A percentile compares a stretch with the other conserved stretches of the same genome.
Conservation (phyloP, 2,329 filamentous ascomycete species). For the Phialophora expanda region DNA sequence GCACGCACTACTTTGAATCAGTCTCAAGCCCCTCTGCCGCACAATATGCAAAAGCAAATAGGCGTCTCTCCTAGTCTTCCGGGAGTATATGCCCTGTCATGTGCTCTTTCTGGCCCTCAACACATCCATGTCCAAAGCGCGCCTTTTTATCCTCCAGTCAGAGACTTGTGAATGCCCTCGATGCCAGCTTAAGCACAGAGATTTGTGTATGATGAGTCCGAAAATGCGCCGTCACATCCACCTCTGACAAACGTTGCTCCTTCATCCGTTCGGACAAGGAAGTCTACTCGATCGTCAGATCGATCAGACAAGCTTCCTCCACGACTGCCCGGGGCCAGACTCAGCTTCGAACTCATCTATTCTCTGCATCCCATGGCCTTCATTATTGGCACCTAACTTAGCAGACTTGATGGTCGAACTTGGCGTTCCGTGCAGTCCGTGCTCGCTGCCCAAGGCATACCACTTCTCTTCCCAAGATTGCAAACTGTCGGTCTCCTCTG, state of each 20-base stretch:
- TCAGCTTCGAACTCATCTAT: not conserved
- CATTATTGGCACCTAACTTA: not conserved
- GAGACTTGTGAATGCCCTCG: not conserved
- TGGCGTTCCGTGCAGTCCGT: not conserved
- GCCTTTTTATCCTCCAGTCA: not conserved
- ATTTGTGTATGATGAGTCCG: too few species aligned
- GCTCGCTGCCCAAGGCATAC: constrained; percentile 31
- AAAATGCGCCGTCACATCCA: constrained; percentile 1
- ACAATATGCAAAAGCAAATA: not conserved
- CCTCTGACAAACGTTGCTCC: not conserved
- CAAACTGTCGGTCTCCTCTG: constrained; percentile 27
- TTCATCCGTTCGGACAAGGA: not conserved
- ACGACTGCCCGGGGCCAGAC: constrained; percentile 15
- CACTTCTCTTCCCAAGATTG: constrained; percentile 34
- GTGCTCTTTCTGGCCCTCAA: not conserved
- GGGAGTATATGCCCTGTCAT: not conserved
- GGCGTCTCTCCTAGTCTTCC: not conserved
- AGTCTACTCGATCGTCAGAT: not conserved
- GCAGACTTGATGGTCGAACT: not conserved
- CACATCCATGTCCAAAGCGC: not conserved
- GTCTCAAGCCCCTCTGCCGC: not conserved
- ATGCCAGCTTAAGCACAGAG: not conserved
- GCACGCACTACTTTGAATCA: not conserved
- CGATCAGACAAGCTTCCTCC: constrained; percentile 17
- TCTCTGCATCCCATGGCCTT: not conserved